Base-by-base conservation (phyloP, 2,329 filamentous ascomycete species). In the Teratosphaeriaceae sp. region DNA sequence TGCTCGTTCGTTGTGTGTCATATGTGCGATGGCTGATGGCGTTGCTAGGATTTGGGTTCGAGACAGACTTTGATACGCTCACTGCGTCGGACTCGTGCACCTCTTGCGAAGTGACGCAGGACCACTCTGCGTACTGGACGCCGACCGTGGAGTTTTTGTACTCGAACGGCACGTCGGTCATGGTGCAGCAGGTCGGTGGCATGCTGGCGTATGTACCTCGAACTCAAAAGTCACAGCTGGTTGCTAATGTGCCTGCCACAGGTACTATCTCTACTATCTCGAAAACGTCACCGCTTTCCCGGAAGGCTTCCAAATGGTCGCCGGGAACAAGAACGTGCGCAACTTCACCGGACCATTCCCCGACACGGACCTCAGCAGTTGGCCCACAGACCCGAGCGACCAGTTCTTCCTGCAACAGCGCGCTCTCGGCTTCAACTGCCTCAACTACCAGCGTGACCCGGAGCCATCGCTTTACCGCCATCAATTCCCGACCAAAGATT, bases 351-450 rank as follows among this genome's bases (percentile, higher is more conserved):
- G 81, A 43, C 78, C 82, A 0, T 75, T 86, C 49, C 82, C 82
- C 2, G 78, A 79, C 53, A 71, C 78, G 29, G 75, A 78, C 19
- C 86, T 88, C 66, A 88, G 85, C 11, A 50, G 65, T 18, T 96
- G 89, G 89, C 60, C 65, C 3, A 66, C 62, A 2, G 68, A 79
- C 4, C 77, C 82, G 46, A 75, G 78, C 56, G 84, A 82, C 9
- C 88, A 94, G 69, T 64, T 66, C 13, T 77, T 81, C 40, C 76
- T 96, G 27, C 70, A 69, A 39, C 84, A 94, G 70, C 88, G 89
- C 48, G 87, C 89, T 8, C 56, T 96, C 21, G 90, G 92, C 3
- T 95, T 95, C 77, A 97, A 97, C 73, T 97, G 92, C 67, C 69
- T 98, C 47, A 82, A 97, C 76, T 96, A 96, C 61, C 57, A 55